These are phyloP conservation scores for Luffa acutangula DNA, from an alignment of 306 rosid species.

Conservation along the genomic window DNA sequence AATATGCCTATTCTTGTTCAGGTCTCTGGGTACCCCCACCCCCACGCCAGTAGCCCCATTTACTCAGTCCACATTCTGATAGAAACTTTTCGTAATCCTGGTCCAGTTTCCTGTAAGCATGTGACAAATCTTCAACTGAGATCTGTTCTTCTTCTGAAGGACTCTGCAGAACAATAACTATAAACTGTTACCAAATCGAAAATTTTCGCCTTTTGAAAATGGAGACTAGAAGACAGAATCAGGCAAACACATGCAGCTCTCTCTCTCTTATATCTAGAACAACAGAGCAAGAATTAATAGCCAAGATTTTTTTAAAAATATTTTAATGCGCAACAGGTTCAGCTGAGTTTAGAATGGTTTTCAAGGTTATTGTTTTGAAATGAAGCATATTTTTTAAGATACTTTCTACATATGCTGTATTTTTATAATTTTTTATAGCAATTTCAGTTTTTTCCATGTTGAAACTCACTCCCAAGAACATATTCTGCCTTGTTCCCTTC, in stretches of 20 bases:
- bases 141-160: slow-evolving; percentile 11
- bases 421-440: no score
- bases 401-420: neutral
- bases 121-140: slow-evolving; percentile 15
- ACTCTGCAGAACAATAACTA: slow-evolving; percentile 11
- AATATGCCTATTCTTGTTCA: neutral
- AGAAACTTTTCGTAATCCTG: slow-evolving; percentile 24
- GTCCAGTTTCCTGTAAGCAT: slow-evolving; percentile 23
- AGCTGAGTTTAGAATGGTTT: neutral
- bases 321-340: neutral
- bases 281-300: neutral
- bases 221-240: neutral
- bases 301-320: neutral
- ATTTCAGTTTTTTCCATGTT: neutral
- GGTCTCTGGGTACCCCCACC: slow-evolving; percentile 23
- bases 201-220: neutral
- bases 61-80: slow-evolving; percentile 25
- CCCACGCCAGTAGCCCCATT: slow-evolving; percentile 26
- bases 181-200: neutral
- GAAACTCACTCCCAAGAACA: neutral
- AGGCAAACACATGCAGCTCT: neutral
- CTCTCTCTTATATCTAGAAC: neutral
- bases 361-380: neutral
- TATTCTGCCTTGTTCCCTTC: neutral
- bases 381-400: neutral